Evolutionary conservation across 2,329 filamentous ascomycete genomes (phyloP), one percentile per base, ranked within the genome.

Genomic region (Alternaria metachromatica): DNA sequence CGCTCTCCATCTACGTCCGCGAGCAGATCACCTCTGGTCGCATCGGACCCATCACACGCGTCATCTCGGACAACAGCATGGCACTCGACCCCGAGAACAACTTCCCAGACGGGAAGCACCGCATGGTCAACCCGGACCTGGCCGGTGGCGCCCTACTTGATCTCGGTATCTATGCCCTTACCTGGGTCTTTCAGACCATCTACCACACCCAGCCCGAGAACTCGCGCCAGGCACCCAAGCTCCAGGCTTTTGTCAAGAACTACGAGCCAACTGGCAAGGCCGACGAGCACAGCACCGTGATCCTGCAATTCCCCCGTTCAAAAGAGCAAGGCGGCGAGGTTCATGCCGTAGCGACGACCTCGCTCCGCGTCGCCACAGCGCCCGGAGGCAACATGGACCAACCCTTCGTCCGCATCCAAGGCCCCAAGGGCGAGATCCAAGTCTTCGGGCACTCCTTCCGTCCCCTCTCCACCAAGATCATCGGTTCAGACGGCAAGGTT

Each of bases 141-240:
- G 94, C 93, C 0, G 94, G 94, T 28, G 94, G 94, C 57, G 91
- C 90, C 2, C 83, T 96, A 58, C 86, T 97, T 55, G 94, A 97
- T 80, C 84, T 97, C 61, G 94, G 94, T 65, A 91, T 97, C 80
- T 97, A 97, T 83, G 88, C 92, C 50, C 82, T 97, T 65, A 96
- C 93, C 30, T 97, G 94, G 94, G 87, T 96, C 7, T 96, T 95
- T 86, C 93, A 97, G 81, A 91, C 90, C 48, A 86, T 97, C 26
- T 97, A 97, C 82, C 92, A 94, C 79, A 88, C 91, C 4, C 91
- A 94, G 75, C 86, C 89, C 2, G 85, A 78, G 28, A 78, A 82
- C 10, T 79, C 87, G 58, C 91, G 93, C 71, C 87, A 92, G 78
- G 76, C 86, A 1, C 94, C 94, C 6, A 85, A 83, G 48, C 89